phyloP scores from a whole-genome alignment of 345 rosid genomes.

The Salix dunnii region DNA sequence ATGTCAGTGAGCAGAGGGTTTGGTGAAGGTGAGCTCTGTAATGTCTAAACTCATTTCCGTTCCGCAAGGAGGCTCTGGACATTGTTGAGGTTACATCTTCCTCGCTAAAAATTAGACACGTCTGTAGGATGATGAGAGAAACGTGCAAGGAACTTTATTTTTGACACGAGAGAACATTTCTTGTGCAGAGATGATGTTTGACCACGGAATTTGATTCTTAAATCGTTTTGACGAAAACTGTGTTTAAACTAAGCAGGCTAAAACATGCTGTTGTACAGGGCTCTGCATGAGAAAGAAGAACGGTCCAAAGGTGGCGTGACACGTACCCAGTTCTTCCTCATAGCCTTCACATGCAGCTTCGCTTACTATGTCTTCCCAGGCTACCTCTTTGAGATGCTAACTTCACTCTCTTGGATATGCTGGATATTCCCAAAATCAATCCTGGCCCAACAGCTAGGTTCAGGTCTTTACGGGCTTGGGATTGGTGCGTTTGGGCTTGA shows the following conservation, averaged over 20 bases:
- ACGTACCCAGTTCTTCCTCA: conserved; percentile 75
- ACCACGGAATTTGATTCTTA: too few species aligned
- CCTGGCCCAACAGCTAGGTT: conserved; percentile 87
- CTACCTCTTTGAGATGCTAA: conserved; percentile 75
- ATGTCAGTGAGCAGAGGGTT: too few species aligned
- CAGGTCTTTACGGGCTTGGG: conserved; percentile 91
- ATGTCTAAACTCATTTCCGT: too few species aligned
- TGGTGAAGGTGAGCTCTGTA: too few species aligned
- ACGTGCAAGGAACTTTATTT: too few species aligned
- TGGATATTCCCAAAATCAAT: conserved; percentile 76
- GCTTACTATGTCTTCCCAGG: conserved; percentile 87
- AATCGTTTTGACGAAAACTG: too few species aligned
- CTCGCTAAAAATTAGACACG: too few species aligned
- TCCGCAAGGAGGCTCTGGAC: too few species aligned
- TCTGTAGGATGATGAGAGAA: too few species aligned
- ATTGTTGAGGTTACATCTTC: too few species aligned
- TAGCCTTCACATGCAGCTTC: conserved; percentile 83
- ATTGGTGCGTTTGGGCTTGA: conserved; percentile 69
- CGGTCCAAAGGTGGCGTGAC: conserved; percentile 68
- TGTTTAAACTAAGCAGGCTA: background rate
- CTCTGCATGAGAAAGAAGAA: conserved; percentile 84
- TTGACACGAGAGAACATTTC: background rate
- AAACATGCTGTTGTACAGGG: conserved; percentile 33
- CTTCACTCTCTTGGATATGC: conserved; percentile 92
- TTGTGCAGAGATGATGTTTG: too few species aligned